Evolutionary conservation across 257 asterid species (phyloP).

Genomic region (Sherardia arvensis): DNA sequence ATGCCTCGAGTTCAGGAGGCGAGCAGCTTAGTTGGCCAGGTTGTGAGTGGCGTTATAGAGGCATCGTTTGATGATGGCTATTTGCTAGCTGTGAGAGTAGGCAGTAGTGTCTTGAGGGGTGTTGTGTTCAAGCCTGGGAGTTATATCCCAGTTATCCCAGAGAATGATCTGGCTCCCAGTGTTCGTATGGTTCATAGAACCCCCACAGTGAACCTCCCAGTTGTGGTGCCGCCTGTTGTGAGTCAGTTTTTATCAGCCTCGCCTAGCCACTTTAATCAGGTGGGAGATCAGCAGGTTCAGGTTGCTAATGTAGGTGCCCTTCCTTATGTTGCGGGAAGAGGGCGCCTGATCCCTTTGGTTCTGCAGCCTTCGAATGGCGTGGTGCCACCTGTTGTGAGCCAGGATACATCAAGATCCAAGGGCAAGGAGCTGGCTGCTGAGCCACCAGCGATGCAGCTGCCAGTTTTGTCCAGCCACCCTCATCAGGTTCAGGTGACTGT

Average conservation of each 20-base stretch:
- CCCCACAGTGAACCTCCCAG: conserved; percentile 31
- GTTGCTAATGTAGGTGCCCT: too few species aligned
- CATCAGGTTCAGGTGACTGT: conserved; percentile 23
- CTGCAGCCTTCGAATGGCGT: conserved; percentile 55
- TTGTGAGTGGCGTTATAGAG: conserved; percentile 84
- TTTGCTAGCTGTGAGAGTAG: conserved; percentile 62
- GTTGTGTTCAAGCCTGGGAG: conserved; percentile 86
- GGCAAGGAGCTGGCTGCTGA: conserved; percentile 53
- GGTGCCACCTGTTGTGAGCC: conserved; percentile 7
- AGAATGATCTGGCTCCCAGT: conserved; percentile 78
- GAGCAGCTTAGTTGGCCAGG: conserved; percentile 52
- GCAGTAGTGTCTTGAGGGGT: conserved; percentile 56
- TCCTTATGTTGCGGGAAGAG: conserved; percentile 28
- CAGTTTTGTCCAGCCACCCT: conserved; percentile 44
- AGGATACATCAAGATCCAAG: conserved; percentile 27
- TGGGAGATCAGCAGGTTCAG: too few species aligned
- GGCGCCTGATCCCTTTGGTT: conserved; percentile 51
- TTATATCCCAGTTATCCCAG: conserved; percentile 54
- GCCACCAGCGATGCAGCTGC: conserved; percentile 57
- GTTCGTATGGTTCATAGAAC: conserved; percentile 60
- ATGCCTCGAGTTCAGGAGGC: conserved; percentile 4
- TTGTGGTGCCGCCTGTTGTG: too few species aligned
- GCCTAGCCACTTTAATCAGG: too few species aligned
- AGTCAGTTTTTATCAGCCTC: too few species aligned
- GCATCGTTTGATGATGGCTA: conserved; percentile 90